Conservation (phyloP, 768 basidiomycete species). For the Agaricus bisporus region DNA sequence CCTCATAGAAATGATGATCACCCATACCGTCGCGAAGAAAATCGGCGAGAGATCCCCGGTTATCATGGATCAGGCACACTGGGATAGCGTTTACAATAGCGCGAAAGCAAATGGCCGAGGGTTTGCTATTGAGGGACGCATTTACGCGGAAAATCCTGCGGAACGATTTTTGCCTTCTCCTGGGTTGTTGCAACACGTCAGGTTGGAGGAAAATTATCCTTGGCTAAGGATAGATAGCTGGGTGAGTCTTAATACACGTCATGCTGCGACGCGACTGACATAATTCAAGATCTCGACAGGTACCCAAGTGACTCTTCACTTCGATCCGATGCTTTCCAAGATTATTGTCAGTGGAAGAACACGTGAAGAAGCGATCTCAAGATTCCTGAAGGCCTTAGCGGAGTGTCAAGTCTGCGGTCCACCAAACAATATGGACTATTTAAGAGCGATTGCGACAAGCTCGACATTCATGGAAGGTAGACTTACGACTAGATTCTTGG, state of each 20-base stretch:
- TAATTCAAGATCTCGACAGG: constrained; percentile 39
- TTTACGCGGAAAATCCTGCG: constrained; percentile 60
- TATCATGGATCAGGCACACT: constrained; percentile 33
- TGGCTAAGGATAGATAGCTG: constrained; percentile 62
- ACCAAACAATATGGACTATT: constrained; percentile 52
- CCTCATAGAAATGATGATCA: constrained; percentile 59
- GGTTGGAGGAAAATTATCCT: constrained; percentile 25
- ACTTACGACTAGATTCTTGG: constrained; percentile 45
- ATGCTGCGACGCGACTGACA: not conserved
- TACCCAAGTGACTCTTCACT: constrained; percentile 43
- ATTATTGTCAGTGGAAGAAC: constrained; percentile 44
- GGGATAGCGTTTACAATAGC: constrained; percentile 17
- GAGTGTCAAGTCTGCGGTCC: constrained; percentile 46
- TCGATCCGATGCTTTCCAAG: constrained; percentile 58
- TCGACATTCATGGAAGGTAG: constrained; percentile 33
- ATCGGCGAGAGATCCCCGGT: constrained; percentile 9
- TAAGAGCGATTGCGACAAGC: constrained; percentile 36
- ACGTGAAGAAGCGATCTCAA: constrained; percentile 37
- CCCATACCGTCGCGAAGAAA: constrained; percentile 41
- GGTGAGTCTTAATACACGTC: constrained; percentile 24
- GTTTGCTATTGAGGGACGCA: constrained; percentile 49
- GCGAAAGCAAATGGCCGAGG: constrained; percentile 12
- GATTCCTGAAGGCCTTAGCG: constrained; percentile 33
- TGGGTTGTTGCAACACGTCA: constrained; percentile 55
- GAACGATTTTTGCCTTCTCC: constrained; percentile 52